A percentile compares a stretch with the other conserved stretches of the same genome.
phyloP scores from a whole-genome alignment of 768 basidiomycete species.

The Lactarius trivialis region DNA sequence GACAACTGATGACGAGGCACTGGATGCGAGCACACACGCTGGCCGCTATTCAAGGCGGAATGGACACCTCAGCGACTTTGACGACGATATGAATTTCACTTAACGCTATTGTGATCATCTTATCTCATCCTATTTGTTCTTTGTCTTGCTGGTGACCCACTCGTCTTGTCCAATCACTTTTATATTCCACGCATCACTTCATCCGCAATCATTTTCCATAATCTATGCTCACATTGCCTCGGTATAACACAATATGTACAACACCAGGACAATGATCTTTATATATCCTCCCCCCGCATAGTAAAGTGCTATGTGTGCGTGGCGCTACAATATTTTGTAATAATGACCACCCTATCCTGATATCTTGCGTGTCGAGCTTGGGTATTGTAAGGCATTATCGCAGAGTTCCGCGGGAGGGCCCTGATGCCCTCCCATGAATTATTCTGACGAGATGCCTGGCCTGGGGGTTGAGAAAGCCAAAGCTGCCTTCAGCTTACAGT shows the following conservation, averaged over 20 bases:
- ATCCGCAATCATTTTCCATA: conserved; percentile 9
- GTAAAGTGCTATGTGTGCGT: conserved; percentile 3
- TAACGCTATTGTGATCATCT: background rate
- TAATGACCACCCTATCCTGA: background rate
- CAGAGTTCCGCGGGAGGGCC: too few relatives aligned
- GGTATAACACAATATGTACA: conserved; percentile 17
- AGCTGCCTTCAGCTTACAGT: too few relatives aligned
- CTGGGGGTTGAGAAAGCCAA: too few relatives aligned
- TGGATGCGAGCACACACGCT: conserved; percentile 53
- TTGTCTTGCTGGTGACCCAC: background rate
- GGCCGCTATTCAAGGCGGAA: conserved; percentile 63
- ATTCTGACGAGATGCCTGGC: too few relatives aligned
- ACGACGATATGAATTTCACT: conserved; percentile 30
- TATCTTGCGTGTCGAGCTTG: too few relatives aligned
- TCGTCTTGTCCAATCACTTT: conserved; percentile 9
- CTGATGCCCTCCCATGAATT: too few relatives aligned
- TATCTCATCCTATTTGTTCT: conserved; percentile 3
- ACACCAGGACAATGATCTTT: conserved; percentile 8
- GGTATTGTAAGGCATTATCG: background rate
- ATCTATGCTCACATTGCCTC: conserved; percentile 19
- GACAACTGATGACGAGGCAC: conserved; percentile 72
- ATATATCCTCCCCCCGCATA: conserved; percentile 7
- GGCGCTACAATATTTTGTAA: conserved; percentile 17
- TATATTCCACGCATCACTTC: conserved; percentile 14
- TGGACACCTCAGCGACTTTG: conserved; percentile 35